Base-by-base conservation (phyloP, 2,329 filamentous ascomycete species). In the Aspergillus sp. region DNA sequence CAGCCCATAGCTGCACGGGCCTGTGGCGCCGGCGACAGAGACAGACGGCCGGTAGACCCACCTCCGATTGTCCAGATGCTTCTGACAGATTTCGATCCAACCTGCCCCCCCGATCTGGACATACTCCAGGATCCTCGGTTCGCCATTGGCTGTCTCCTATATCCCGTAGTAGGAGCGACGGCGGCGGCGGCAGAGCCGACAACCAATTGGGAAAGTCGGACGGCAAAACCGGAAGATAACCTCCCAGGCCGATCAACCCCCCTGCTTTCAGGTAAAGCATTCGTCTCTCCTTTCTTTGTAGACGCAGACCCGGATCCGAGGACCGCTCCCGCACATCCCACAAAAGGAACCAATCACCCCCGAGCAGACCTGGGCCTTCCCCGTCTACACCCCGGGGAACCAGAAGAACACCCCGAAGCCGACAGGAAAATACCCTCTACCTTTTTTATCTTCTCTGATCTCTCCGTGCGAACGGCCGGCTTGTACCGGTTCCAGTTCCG, bases 391-490 rank as follows among this genome's bases (percentile, higher is more conserved):
- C 33, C 29, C 27, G 10, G 35, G 5, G 29, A 39, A 41, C 42
- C n/a, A 47, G 36, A 45, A 46, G 2, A 28, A 49, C 36, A 46
- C 49, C 27, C 50, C 43, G n/a, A 47, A 8, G 44, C 52, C 43
- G 40, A 40, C 56, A 61, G 4, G 2, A 39, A 26, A 28, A 39
- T 39, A 3, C 69, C 70, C 4, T 64, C 68, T 19, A 63, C 66
- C 2, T 74, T 74, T 51, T 74, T 74, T 53, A 69, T 74, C 28
- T 74, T 74, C 44, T 62, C 70, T 1, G 72, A 74, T 52, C 62
- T 74, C 1, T 73, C 71, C 3, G 64, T 74, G 26, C 70, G 71
- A 41, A 66, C 65, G 5, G 67, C 70, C 19, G 72, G 72, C 0
- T 46, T 65, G 3, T 74, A 74, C 51, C 65, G 67, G 5, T 57